Conservation (phyloP, 495 filamentous ascomycete genomes). For the Hamigera avellanea region DNA sequence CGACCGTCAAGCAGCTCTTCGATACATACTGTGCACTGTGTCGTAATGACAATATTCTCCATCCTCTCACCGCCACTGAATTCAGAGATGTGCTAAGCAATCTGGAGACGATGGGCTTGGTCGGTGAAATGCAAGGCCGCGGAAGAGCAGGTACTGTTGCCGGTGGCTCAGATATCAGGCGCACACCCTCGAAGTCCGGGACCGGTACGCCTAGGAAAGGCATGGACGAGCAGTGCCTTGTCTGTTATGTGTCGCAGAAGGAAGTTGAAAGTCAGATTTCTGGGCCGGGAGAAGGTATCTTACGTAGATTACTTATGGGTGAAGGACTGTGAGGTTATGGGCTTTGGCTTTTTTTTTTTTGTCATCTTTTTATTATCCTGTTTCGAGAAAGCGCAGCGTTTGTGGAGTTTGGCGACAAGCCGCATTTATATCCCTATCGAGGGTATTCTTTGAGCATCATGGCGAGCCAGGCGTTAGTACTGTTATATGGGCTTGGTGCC, state of each 20-base stretch:
- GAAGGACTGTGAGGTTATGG: constrained; percentile 21
- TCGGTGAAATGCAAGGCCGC: constrained; percentile 63
- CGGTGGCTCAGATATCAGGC: constrained; percentile 30
- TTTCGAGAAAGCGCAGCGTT: constrained; percentile 3
- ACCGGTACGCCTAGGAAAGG: constrained; percentile 29
- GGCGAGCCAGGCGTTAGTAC: too few species aligned
- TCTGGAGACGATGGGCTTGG: constrained; percentile 71
- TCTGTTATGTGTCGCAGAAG: constrained; percentile 65
- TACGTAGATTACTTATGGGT: constrained; percentile 31
- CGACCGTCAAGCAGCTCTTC: constrained; percentile 68
- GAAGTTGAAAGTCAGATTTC: constrained; percentile 63
- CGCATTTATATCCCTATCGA: background rate
- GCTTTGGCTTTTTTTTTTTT: background rate
- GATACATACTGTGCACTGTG: constrained; percentile 71
- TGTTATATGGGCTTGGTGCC: too few species aligned
- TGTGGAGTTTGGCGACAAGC: background rate
- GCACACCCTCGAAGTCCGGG: constrained; percentile 48
- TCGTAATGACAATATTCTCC: constrained; percentile 69
- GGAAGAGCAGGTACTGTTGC: constrained; percentile 51
- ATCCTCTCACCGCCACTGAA: constrained; percentile 77
- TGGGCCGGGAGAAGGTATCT: constrained; percentile 49
- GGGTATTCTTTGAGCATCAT: too few species aligned
- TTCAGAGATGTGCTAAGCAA: constrained; percentile 90
- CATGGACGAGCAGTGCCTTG: constrained; percentile 58
- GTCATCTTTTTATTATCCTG: background rate